A percentile compares a stretch with the other conserved stretches of the same genome.
phyloP scores from a whole-genome alignment of 768 basidiomycete species.

The Lactarius trivialis region DNA sequence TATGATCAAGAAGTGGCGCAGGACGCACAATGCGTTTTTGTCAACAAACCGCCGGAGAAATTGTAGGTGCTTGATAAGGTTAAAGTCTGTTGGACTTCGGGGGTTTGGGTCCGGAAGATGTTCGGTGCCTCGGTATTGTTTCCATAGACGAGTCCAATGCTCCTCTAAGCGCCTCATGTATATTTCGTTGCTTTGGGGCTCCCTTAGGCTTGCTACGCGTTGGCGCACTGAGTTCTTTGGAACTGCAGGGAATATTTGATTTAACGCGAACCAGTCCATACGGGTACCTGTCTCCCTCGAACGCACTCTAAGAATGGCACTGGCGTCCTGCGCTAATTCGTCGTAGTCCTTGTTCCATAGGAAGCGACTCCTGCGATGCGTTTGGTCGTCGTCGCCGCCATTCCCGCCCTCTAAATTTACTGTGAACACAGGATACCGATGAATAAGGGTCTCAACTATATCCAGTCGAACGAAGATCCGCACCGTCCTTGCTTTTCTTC shows the following conservation, averaged over 20 bases:
- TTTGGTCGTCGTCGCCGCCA: constrained; percentile 23
- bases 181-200: constrained; percentile 57
- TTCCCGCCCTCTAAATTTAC: neutral
- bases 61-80: constrained; percentile 72
- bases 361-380: constrained; percentile 51
- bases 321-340: constrained; percentile 81
- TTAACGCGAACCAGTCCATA: constrained; percentile 66
- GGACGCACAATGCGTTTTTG: constrained; percentile 77
- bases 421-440: neutral
- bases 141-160: constrained; percentile 75
- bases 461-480: neutral
- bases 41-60: constrained; percentile 78
- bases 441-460: neutral
- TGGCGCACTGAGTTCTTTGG: constrained; percentile 66
- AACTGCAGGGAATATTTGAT: constrained; percentile 76
- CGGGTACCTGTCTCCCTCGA: constrained; percentile 48
- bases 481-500: constrained; percentile 27
- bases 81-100: constrained; percentile 62
- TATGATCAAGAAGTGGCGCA: neutral
- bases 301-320: constrained; percentile 74
- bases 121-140: constrained; percentile 57
- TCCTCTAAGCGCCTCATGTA: constrained; percentile 78
- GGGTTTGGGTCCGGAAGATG: constrained; percentile 68
- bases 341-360: constrained; percentile 85
- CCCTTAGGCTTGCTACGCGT: constrained; percentile 54